Evolutionary conservation across 768 basidiomycete species (phyloP).

Genomic region (Leccinum boreale): DNA sequence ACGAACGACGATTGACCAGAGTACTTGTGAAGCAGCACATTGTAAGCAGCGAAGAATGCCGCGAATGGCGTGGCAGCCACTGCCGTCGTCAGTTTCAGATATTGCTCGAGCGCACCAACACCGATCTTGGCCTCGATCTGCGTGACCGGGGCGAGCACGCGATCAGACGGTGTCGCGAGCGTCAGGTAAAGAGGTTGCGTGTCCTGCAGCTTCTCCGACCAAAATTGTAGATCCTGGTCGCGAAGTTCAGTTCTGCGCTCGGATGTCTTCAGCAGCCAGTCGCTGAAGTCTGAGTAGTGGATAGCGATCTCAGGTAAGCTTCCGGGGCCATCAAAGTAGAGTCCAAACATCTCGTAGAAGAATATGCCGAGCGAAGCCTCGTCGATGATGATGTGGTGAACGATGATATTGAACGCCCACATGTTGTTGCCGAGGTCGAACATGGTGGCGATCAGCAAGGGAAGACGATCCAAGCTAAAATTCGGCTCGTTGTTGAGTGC

Average conservation of each 20-base stretch:
- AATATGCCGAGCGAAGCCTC: conserved; percentile 27
- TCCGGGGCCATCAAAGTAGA: conserved; percentile 26
- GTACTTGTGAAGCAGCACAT: conserved; percentile 33
- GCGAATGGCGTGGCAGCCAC: conserved; percentile 24
- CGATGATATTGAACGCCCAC: conserved; percentile 30
- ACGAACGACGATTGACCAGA: conserved; percentile 28
- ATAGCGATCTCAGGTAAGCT: conserved; percentile 23
- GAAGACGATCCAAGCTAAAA: conserved; percentile 26
- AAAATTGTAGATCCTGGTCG: conserved; percentile 24
- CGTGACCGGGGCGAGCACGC: conserved; percentile 27
- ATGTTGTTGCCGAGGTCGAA: conserved; percentile 18
- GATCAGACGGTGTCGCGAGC: conserved; percentile 25
- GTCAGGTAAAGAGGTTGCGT: conserved; percentile 19
- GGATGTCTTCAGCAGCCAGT: conserved; percentile 27
- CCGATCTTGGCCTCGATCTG: conserved; percentile 25
- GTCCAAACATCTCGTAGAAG: conserved; percentile 29
- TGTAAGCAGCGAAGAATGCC: conserved; percentile 32
- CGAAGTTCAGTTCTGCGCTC: conserved; percentile 27
- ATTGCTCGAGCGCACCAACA: conserved; percentile 17
- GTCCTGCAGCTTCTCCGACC: conserved; percentile 18
- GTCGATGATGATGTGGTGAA: conserved; percentile 32
- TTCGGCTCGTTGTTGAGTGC: conserved; percentile 21
- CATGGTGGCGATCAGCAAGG: conserved; percentile 25
- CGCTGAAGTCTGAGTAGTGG: conserved; percentile 21
- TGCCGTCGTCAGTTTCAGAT: conserved; percentile 17